A percentile compares a stretch with the other conserved stretches of the same genome.
Evolutionary conservation across 2,329 filamentous ascomycete species (phyloP).

Genomic region (Chaetomium olivaceum): DNA sequence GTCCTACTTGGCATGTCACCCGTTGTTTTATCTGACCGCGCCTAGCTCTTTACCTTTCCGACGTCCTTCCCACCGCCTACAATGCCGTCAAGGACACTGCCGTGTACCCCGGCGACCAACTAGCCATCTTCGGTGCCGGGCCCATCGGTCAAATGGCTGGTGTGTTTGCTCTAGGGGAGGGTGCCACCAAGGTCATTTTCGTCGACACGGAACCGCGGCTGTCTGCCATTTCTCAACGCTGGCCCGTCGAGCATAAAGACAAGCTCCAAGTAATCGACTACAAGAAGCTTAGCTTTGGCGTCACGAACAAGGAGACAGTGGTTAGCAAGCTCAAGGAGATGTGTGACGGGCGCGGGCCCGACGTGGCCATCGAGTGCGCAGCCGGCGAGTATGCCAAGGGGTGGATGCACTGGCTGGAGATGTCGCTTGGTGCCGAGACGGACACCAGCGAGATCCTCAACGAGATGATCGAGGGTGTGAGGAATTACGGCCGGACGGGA

Average conservation of each 20-base stretch:
- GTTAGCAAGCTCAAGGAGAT: constrained; percentile 73
- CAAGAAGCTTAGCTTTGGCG: constrained; percentile 57
- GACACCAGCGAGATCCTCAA: constrained; percentile 81
- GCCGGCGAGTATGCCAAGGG: constrained; percentile 64
- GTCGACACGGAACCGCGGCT: constrained; percentile 74
- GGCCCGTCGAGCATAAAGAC: constrained; percentile 48
- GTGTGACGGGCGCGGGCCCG: constrained; percentile 69
- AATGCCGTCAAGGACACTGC: constrained; percentile 81
- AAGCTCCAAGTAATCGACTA: constrained; percentile 72
- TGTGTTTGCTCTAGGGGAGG: constrained; percentile 72
- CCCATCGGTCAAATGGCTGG: constrained; percentile 85
- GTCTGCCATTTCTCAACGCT: constrained; percentile 64
- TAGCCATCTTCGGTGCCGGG: constrained; percentile 83
- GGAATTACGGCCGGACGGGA: constrained; percentile 71
- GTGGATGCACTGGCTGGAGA: constrained; percentile 60
- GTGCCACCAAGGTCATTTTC: constrained; percentile 73
- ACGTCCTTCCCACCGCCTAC: constrained; percentile 78
- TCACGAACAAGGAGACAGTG: constrained; percentile 62
- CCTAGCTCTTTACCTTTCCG: constrained; percentile 68
- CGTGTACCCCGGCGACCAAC: constrained; percentile 73
- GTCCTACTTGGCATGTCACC: too few species aligned
- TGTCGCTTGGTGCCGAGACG: constrained; percentile 69
- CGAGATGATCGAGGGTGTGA: constrained; percentile 74
- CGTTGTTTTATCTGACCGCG: background rate
- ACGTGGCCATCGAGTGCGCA: constrained; percentile 69